Evolutionary conservation across 2,329 filamentous ascomycete genomes (phyloP), one percentile per base, ranked within the genome.

Genomic region (Chaetomiaceae sp.): DNA sequence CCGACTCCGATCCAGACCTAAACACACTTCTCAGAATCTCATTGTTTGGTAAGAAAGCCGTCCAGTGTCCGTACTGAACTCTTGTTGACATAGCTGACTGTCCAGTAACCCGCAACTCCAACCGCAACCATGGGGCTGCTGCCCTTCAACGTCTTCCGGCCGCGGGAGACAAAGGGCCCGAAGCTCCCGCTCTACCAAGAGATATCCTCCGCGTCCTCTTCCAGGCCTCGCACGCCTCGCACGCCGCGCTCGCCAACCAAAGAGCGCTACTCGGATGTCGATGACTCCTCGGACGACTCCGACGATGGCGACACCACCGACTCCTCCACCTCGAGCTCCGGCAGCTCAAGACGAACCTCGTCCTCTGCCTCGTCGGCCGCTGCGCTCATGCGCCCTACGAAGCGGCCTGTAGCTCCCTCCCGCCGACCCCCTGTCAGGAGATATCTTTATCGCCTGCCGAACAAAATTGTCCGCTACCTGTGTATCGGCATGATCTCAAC

Each of bases 401-500:
- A 59, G 47, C 68, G 69, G 57, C 62, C 63, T 14, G 65, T 68
- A 31, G 61, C 63, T 25, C 55, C 69, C 17, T 53, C 66, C 27
- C 61, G 29, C 15, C 66, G 69, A 20, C 61, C 70, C 12, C 64
- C 71, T 12, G 64, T 62, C 15, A 64, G 70, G 40, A 63, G 69
- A 7, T 63, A 70, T 50, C 68, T 79, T 48, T 88, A 87, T 63
- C 78, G 84, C 29, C 71, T 91, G 38, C 88, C 88, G 6, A 83
- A 85, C 64, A 87, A 79, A 57, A 81, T 94, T 54, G 83, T 89
- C 52, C 80, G 90, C 62, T 95, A 87, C 67, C 81, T 96, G 51
- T 90, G 89, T 59, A 74, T 91, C 45, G 81, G 78, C 3, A 74
- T 95, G 49, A 80, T 88, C 43, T 77, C 80, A 2, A 80, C 82